phyloP scores from a whole-genome alignment of 805 yeast genomes.

The Starmera caribaea region DNA sequence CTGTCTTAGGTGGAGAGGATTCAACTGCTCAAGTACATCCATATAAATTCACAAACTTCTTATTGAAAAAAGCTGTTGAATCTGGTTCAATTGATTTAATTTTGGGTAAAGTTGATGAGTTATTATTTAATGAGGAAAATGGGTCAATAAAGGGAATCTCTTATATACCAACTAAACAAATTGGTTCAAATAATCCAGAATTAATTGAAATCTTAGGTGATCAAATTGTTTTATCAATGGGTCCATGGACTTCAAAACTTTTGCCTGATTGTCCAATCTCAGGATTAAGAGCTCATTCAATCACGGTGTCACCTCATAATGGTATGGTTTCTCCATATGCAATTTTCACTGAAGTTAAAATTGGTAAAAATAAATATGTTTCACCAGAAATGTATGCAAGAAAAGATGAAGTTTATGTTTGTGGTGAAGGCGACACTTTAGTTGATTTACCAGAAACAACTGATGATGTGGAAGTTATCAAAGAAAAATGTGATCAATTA shows the following conservation, averaged over 20 bases:
- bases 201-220: slow-evolving; percentile 50
- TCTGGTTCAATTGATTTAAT: slow-evolving; percentile 77
- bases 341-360: slow-evolving; percentile 80
- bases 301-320: slow-evolving; percentile 74
- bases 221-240: slow-evolving; percentile 77
- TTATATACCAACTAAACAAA: slow-evolving; percentile 34
- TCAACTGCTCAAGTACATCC: slow-evolving; percentile 98
- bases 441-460: slow-evolving; percentile 91
- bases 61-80: slow-evolving; percentile 71
- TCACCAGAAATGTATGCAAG: slow-evolving; percentile 95
- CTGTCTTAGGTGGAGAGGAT: slow-evolving; percentile 71
- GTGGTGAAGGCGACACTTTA: slow-evolving; percentile 93
- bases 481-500: slow-evolving; percentile 80
- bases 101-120: slow-evolving; percentile 72
- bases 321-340: slow-evolving; percentile 87
- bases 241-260: slow-evolving; percentile 94
- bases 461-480: slow-evolving; percentile 83
- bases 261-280: slow-evolving; percentile 91
- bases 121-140: slow-evolving; percentile 48
- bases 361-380: slow-evolving; percentile 58
- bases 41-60: slow-evolving; percentile 79
- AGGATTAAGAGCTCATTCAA: slow-evolving; percentile 91
- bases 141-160: slow-evolving; percentile 66
- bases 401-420: slow-evolving; percentile 89
- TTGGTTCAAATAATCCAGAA: slow-evolving; percentile 16